phyloP scores from a whole-genome alignment of 2,329 filamentous ascomycete species.

The Penicillium occitanis region DNA sequence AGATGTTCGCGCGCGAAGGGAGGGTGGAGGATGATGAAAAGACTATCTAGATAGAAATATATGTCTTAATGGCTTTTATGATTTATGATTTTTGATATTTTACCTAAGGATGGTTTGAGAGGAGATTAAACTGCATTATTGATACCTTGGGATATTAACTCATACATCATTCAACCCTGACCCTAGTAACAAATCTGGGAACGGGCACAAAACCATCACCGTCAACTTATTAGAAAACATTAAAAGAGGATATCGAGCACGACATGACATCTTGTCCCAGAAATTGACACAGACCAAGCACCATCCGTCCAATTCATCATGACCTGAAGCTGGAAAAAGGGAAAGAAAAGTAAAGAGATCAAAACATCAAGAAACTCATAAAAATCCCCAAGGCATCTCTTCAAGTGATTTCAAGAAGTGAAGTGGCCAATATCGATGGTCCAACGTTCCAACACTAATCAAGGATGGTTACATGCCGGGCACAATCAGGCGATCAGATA shows the following conservation, averaged over 20 bases:
- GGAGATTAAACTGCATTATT: slow-evolving; percentile 1
- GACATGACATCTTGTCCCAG: neutral
- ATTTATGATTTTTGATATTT: neutral
- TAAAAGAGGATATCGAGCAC: neutral
- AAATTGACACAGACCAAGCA: neutral
- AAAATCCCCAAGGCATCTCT: neutral
- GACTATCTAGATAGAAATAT: neutral
- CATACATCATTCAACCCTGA: neutral
- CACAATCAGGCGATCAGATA: neutral
- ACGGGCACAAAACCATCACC: neutral
- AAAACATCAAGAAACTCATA: neutral
- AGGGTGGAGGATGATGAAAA: slow-evolving; percentile 37
- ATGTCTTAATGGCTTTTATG: slow-evolving; percentile 3
- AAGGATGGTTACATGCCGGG: neutral
- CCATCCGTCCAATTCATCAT: neutral
- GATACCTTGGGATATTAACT: neutral
- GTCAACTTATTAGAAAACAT: neutral
- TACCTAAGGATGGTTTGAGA: neutral
- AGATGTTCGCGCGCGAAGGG: slow-evolving; percentile 77
- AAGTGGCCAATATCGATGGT: neutral
- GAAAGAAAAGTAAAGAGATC: neutral
- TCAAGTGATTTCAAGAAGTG: slow-evolving; percentile 4
- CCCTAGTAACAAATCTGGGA: neutral
- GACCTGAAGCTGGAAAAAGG: neutral
- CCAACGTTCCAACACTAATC: slow-evolving; percentile 7